Conservation (phyloP, 306 rosid species). For the Phaseolus lunatus region DNA sequence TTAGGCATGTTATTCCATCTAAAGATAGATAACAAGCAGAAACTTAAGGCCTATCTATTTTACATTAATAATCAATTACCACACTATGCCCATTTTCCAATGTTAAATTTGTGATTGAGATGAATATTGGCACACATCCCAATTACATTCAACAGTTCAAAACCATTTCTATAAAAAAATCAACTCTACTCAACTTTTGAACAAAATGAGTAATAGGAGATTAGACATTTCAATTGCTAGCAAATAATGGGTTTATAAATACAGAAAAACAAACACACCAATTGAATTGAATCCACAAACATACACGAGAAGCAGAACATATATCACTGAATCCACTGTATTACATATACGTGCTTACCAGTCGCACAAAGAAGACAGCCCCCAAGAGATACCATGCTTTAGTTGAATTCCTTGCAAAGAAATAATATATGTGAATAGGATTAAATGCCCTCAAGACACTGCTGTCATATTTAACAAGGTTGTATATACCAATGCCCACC, state of each 20-base stretch:
- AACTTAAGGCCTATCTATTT: neutral
- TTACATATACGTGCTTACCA: conserved; percentile 56
- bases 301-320: conserved; percentile 33
- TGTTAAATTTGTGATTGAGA: neutral
- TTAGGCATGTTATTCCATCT: conserved; percentile 23
- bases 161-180: neutral
- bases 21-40: neutral
- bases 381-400: conserved; percentile 97
- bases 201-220: conserved; percentile 15
- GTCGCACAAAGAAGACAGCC: conserved; percentile 97
- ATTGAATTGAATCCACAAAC: conserved; percentile 36
- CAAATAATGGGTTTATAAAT: conserved; percentile 22
- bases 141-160: neutral
- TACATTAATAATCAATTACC: conserved; percentile 1
- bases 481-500: conserved; percentile 83
- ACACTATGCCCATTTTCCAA: neutral
- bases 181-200: neutral
- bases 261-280: conserved; percentile 11
- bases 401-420: conserved; percentile 86
- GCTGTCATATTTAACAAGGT: conserved; percentile 79
- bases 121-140: neutral
- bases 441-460: conserved; percentile 89
- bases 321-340: conserved; percentile 37
- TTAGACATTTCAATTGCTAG: conserved; percentile 30
- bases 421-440: conserved; percentile 87